Evolutionary conservation across 495 filamentous ascomycete genomes (phyloP).

Genomic region (Jackrogersella multiformis): DNA sequence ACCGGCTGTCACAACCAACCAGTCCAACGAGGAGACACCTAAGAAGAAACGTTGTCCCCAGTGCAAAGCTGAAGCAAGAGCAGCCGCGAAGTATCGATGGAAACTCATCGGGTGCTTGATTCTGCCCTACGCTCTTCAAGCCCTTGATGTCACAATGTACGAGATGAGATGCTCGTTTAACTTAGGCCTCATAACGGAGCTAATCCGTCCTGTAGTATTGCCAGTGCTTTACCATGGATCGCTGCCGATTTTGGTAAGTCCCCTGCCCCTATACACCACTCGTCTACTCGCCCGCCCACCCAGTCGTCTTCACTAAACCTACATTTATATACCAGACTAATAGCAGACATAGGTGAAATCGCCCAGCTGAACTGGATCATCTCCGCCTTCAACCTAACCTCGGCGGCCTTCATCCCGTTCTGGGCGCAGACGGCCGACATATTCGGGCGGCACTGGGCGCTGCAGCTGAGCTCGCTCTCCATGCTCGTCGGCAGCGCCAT

Average conservation of each 20-base stretch:
- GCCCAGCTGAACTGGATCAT: conserved; percentile 71
- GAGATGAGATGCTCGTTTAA: neutral
- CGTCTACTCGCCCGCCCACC: too few species aligned
- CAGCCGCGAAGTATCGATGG: conserved; percentile 56
- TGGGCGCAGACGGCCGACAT: conserved; percentile 68
- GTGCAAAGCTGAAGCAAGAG: conserved; percentile 34
- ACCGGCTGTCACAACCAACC: neutral
- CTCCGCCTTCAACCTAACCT: conserved; percentile 68
- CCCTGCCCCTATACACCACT: neutral
- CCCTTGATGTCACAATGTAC: conserved; percentile 66
- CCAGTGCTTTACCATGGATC: conserved; percentile 66
- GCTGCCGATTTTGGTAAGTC: conserved; percentile 65
- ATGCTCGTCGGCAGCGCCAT: conserved; percentile 63
- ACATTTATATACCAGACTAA: conserved; percentile 4
- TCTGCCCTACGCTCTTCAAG: conserved; percentile 60
- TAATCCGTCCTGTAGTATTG: conserved; percentile 47
- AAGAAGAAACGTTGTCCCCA: conserved; percentile 10
- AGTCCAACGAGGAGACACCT: neutral
- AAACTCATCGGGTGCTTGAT: conserved; percentile 64
- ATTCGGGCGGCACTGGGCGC: conserved; percentile 61
- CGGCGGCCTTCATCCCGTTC: conserved; percentile 68
- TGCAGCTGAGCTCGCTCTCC: conserved; percentile 58
- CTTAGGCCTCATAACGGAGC: neutral
- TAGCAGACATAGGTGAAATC: conserved; percentile 56
- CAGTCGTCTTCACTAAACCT: neutral